Evolutionary conservation across 2,329 filamentous ascomycete species (phyloP).

Genomic region (Hypoxylon sp.): DNA sequence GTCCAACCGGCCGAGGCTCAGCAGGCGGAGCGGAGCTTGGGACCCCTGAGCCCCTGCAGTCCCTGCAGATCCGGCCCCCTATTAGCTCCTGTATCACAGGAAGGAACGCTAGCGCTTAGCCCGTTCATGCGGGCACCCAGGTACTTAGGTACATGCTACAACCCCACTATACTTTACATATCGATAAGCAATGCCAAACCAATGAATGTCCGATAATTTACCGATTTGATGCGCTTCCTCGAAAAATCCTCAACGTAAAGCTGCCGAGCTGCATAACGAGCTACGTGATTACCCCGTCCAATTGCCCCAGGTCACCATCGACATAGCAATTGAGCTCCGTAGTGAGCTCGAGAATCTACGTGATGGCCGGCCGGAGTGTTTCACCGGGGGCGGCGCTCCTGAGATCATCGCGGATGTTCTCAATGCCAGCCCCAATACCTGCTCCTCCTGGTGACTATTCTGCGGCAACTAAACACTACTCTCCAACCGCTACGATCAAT

Average conservation of each 20-base stretch:
- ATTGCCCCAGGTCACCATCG: conserved; percentile 7
- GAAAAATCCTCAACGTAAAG: conserved; percentile 37
- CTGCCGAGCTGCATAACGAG: conserved; percentile 7
- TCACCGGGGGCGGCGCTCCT: conserved; percentile 79
- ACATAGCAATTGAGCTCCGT: conserved; percentile 37
- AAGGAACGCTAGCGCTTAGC: conserved; percentile 22
- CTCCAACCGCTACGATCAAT: conserved; percentile 79
- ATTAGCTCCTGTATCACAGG: conserved; percentile 26
- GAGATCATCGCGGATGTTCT: conserved; percentile 90
- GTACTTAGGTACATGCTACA: conserved; percentile 8
- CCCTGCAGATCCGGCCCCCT: conserved; percentile 25
- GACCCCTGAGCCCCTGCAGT: conserved; percentile 37
- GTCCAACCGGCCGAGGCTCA: conserved; percentile 24
- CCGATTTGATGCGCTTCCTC: conserved; percentile 29
- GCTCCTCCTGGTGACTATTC: conserved; percentile 68
- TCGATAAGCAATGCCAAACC: conserved; percentile 28
- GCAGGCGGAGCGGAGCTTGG: conserved; percentile 35
- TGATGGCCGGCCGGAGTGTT: conserved; percentile 56
- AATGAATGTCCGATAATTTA: conserved; percentile 33
- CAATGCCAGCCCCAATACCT: conserved; percentile 83
- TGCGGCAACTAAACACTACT: conserved; percentile 65
- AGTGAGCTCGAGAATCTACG: conserved; percentile 39
- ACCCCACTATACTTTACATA: conserved; percentile 6
- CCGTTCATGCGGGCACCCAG: neutral
- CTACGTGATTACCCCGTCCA: conserved; percentile 10